phyloP scores from a whole-genome alignment of 2,329 filamentous ascomycete genomes.

The Calycina marina region DNA sequence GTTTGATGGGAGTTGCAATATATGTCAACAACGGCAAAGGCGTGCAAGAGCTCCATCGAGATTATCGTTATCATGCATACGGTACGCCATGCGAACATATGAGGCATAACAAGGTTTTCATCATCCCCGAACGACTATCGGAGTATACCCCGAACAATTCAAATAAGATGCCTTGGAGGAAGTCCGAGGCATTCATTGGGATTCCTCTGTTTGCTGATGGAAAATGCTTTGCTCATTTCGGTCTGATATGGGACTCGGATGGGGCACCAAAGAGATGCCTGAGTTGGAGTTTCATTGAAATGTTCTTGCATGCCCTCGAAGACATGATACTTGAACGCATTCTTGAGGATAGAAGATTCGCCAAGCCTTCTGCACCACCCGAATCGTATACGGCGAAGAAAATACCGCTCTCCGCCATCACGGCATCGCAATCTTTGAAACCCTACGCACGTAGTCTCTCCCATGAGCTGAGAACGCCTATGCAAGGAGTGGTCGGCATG shows the following conservation, averaged over 20 bases:
- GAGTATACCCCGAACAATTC: constrained; percentile 46
- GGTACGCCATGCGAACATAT: constrained; percentile 50
- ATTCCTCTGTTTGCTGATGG: constrained; percentile 49
- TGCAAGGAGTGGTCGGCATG: constrained; percentile 67
- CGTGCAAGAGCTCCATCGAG: constrained; percentile 35
- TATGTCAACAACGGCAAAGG: constrained; percentile 48
- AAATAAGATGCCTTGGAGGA: constrained; percentile 37
- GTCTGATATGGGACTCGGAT: constrained; percentile 54
- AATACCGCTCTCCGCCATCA: constrained; percentile 39
- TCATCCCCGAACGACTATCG: constrained; percentile 46
- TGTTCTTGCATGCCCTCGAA: constrained; percentile 53
- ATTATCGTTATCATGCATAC: constrained; percentile 50
- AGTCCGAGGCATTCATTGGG: constrained; percentile 51
- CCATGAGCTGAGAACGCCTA: constrained; percentile 57
- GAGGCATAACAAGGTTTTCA: constrained; percentile 56
- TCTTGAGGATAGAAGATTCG: constrained; percentile 35
- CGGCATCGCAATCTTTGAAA: constrained; percentile 49
- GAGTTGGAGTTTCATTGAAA: constrained; percentile 52
- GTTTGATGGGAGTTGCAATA: constrained; percentile 49
- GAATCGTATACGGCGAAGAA: constrained; percentile 25
- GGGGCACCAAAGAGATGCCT: constrained; percentile 39
- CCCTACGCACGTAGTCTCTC: constrained; percentile 60
- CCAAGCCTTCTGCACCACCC: constrained; percentile 18
- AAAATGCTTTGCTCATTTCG: constrained; percentile 55
- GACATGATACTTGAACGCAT: constrained; percentile 48